Conservation (phyloP, 108 stramenopile genomes). For the Nitzschia sp. region DNA sequence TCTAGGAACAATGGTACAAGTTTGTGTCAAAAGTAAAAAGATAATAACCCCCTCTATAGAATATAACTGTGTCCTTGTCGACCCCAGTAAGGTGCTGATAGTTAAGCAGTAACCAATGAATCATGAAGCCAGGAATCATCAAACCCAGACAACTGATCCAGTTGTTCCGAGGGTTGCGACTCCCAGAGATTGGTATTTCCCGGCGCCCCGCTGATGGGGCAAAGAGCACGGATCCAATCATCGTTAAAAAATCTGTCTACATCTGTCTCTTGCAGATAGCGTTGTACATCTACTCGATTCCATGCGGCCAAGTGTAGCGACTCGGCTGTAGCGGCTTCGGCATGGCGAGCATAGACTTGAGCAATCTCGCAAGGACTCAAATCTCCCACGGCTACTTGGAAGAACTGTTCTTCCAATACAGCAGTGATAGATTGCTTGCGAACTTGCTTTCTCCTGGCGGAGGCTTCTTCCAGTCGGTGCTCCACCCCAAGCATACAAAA, state of each 20-base stretch:
- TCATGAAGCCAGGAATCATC: constrained; percentile 27
- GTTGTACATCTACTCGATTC: constrained; percentile 22
- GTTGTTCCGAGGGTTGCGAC: background rate
- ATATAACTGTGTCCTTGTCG: no score
- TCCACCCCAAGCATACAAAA: constrained; percentile 24
- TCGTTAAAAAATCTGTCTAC: constrained; percentile 16
- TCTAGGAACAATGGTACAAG: no score
- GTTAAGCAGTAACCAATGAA: no score
- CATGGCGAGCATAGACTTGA: constrained; percentile 2
- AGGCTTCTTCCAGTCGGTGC: constrained; percentile 13
- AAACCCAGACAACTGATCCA: constrained; percentile 21
- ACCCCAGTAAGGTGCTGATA: no score
- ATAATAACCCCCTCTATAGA: no score
- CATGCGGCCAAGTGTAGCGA: constrained; percentile 23
- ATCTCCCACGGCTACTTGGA: constrained; percentile 17
- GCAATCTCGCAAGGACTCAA: constrained; percentile 10
- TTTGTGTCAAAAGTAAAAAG: no score
- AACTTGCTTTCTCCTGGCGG: background rate
- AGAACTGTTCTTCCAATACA: constrained; percentile 28
- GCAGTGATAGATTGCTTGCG: constrained; percentile 6
- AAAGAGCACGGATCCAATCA: constrained; percentile 26
- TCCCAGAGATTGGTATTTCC: background rate
- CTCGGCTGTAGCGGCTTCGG: background rate
- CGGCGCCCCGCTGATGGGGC: background rate
- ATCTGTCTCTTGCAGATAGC: background rate